Base-by-base conservation (phyloP, 2,329 filamentous ascomycete genomes). In the Penicillium sp. region DNA sequence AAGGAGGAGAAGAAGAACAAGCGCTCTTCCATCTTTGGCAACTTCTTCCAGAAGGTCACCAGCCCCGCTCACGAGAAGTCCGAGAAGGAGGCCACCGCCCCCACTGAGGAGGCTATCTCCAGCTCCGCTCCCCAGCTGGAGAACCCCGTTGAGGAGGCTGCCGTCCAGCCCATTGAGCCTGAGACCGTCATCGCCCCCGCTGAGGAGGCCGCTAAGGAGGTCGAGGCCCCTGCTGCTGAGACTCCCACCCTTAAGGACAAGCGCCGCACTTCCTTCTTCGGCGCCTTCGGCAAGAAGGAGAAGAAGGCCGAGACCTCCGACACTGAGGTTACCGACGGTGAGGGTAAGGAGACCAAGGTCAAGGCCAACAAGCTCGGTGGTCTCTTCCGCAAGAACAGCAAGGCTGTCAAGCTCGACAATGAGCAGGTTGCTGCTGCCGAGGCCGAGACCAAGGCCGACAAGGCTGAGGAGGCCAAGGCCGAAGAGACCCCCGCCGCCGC, bases 1-100 rank as follows among this genome's bases (percentile, higher is more conserved):
- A 72, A 70, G 54, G 65, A 75, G 50, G 76, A 77, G 54, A 74
- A 77, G 54, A 84, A 85, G 75, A 61, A 76, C 74, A 95, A 95
- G 88, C 89, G 90, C 74, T 85, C 85, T 75, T 94, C 89, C 61
- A 86, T 92, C 67, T 95, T 95, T 75, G 85, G 84, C 65, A 86
- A 85, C 67, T 85, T 89, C 70, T 82, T 81, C 75, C 88, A 90
- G 82, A 93, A 93, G 81, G 72, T 76, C 45, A 66, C 68, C 56
- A 76, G 71, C 69, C 74, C 75, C 29, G 68, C 69, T 49, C 67
- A 72, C 42, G 74, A 77, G 67, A 77, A 77, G 67, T 67, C 70
- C 13, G 74, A 78, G 64, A 76, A 76, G 64, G 76, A 80, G 56
- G 70, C 68, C 42, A 73, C 79, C 63, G 75, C 79, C 47, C 74